Evolutionary conservation across 768 basidiomycete genomes (phyloP), one percentile per base, ranked within the genome.

Genomic region (Hygrocybe coccinea): DNA sequence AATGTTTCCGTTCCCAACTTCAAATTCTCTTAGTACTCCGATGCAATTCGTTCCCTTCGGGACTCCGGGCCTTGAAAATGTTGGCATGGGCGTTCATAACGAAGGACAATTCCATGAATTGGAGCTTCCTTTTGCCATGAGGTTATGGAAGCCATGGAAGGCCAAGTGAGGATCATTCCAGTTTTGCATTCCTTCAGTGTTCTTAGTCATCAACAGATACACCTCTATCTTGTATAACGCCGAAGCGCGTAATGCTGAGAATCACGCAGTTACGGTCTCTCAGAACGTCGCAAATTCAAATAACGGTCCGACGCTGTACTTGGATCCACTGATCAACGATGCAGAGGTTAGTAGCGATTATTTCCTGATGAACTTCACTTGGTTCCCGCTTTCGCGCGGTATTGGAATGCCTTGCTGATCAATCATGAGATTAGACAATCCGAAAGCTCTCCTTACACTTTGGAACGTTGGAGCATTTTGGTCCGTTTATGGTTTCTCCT

Each of bases 401-500:
- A 29, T 29, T 29, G 8, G 29, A 29, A 3, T 29, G 29, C n/a
- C 47, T 22, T 45, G 8, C 8, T 37, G 6, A 22, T 21, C 22
- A 11, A n/a, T 17, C 35, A 14, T 17, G 36, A 38, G 33, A 50
- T 52, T 52, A 87, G 87, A 73, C 79, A 14, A 67, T 89, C 24
- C 70, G 71, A 12, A 72, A 68, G 22, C 70, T 91, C 35, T 75
- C 77, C 10, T 67, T 73, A 12, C 77, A 79, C 37, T 91, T 91
- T 63, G 89, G 89, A 29, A 67, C 72, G 4, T 62, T 91, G 22
- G 89, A 91, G 61, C 71, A 71, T 36, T 81, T 90, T 59, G 64
- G 62, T 9, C 62, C 67, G 9, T 75, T 56, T 12, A 47, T 52
- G 41, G 35, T 22, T 51, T 37, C 35, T 36, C 50, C 35, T 37